Evolutionary conservation across 495 filamentous ascomycete genomes (phyloP), one percentile per base, ranked within the genome.

Genomic region (Lasiosphaeriaceae sp.): DNA sequence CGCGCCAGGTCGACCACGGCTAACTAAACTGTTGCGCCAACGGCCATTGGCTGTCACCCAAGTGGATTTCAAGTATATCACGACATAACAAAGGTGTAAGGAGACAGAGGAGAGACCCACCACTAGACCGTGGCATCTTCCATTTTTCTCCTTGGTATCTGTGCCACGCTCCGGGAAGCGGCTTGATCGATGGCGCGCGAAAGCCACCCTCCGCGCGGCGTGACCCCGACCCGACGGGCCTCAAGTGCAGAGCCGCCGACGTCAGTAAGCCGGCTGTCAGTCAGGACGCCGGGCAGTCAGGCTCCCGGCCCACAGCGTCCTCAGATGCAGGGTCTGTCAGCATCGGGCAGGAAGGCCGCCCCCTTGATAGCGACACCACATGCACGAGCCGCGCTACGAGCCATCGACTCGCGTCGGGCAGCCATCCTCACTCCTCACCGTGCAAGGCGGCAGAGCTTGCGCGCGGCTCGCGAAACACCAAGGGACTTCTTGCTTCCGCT

Each of bases 391-490:
- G 79, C 79, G 49, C 80, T 87, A 51, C 83, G 86, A 49, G 84
- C 87, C 16, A 80, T 90, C 49, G 84, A 90, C 64, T 77, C 80
- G 59, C 84, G 89, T 45, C 83, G 87, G 37, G 82, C 86, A n/a
- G 87, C 85, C n/a, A 80, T 78, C 34, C 71, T 85, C 56, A 92
- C 89, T 0, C 88, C 90, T 20, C 67, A 70, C 23, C 86, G 81
- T 22, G 77, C 81, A n/a, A 77, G 81, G 50, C 76, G 89, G 50
- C 79, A 80, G 54, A 91, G 87, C 60, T 75, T 82, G 20, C 78
- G 84, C 41, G 74, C 86, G 57, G 84, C 87, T 64, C 80, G 89
- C 45, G 89, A 92, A 68, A 90, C 90, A 6, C 88, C 88, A 6
- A 83, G 88, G 52, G 85, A 91, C 65, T 74, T 84, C 20, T 66